Base-by-base conservation (phyloP, 805 yeast genomes). In the Sugiyamaella americana region DNA sequence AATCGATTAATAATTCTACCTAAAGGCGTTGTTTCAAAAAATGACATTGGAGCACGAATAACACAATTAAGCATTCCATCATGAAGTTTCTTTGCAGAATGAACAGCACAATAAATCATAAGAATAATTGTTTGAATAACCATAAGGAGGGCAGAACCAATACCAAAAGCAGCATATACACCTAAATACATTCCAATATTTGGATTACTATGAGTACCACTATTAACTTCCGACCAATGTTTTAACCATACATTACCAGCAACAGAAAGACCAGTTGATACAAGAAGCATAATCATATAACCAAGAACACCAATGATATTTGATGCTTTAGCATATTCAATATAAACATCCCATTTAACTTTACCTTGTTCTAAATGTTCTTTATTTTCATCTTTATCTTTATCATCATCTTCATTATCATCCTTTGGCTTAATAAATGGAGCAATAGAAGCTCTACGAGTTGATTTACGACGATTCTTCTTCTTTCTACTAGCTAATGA, bases 221-320 rank as follows among this genome's bases (percentile, higher is more conserved):
- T 74, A 61, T 91, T 93, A 19, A 84, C 78, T 62, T 93, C 99
- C 10, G 98, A 86, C 98, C 98, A 93, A 64, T 87, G 87, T 64
- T 93, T 93, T 58, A 93, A 76, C 99, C 99, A 93, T 45, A 91
- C 77, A 61, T 82, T 88, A 32, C 88, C 80, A 39, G 69, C 68
- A 43, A 87, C 91, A 48, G 80, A 74, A 42, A 80, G 59, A 8
- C 73, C 61, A 75, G 78, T 83, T 0, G 86, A 73, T 3, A 74
- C 40, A n/a, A 83, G 59, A 51, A 84, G 72, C 52, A 79, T 72
- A 0, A 61, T 44, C 43, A 87, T 54, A 60, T 81, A 82, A 2
- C 83, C 56, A 0, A 71, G 21, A 16, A 88, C 95, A 51, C 77
- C 78, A 42, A 59, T 66, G 5, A 83, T 75, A 51, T 87, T 87